Evolutionary conservation across 768 basidiomycete genomes (phyloP).

Genomic region (Boletus subcaerulescens): DNA sequence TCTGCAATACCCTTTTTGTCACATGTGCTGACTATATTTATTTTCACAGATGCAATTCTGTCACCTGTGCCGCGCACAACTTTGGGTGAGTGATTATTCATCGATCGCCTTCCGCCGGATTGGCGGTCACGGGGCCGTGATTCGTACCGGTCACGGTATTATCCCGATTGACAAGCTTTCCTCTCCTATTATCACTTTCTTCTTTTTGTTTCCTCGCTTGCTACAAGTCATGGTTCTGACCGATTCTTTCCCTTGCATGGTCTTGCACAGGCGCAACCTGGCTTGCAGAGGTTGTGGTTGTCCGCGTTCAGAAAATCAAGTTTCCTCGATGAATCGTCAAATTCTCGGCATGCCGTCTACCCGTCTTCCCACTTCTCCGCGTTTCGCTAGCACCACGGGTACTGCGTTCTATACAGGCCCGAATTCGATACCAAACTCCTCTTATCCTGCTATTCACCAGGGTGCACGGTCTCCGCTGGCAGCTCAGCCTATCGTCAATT

Average conservation of each 20-base stretch:
- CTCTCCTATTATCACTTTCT: slow-evolving; percentile 27
- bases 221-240: slow-evolving; percentile 39
- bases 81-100: slow-evolving; percentile 61
- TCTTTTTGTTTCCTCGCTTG: slow-evolving; percentile 17
- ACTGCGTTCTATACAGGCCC: slow-evolving; percentile 16
- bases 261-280: slow-evolving; percentile 66
- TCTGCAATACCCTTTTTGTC: slow-evolving; percentile 3
- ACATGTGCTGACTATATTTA: slow-evolving; percentile 1
- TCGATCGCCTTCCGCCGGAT: neutral
- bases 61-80: slow-evolving; percentile 77
- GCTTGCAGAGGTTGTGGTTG: slow-evolving; percentile 76
- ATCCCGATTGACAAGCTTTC: slow-evolving; percentile 25
- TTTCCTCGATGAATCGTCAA: slow-evolving; percentile 32
- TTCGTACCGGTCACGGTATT: slow-evolving; percentile 19
- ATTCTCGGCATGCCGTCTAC: slow-evolving; percentile 20
- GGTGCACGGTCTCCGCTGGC: slow-evolving; percentile 27
- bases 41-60: slow-evolving; percentile 54
- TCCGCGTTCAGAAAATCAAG: slow-evolving; percentile 44
- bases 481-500: slow-evolving; percentile 15
- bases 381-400: slow-evolving; percentile 19
- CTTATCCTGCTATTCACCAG: slow-evolving; percentile 26
- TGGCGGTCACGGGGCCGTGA: slow-evolving; percentile 1
- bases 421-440: slow-evolving; percentile 27
- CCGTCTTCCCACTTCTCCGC: slow-evolving; percentile 25
- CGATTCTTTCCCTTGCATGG: slow-evolving; percentile 47